These are phyloP conservation scores for Penicillium frequentans DNA, from an alignment of 2,329 filamentous ascomycete species.

Conservation along the genomic window DNA sequence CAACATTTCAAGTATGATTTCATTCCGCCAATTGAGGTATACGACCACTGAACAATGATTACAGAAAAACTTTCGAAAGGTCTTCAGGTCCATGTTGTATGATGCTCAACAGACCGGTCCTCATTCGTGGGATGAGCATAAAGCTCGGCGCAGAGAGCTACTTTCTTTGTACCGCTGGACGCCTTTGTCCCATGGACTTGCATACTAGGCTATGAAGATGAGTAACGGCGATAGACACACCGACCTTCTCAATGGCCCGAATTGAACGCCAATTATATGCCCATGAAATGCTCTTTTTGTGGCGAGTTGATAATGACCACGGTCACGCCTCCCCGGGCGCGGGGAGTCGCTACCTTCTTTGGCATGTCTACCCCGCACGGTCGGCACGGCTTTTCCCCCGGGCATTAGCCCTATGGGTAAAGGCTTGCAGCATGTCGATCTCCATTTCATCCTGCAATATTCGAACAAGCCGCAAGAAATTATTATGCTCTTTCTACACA, in stretches of 20 bases:
- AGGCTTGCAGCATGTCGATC: background rate
- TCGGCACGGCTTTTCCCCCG: background rate
- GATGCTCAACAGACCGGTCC: constrained; percentile 46
- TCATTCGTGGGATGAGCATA: constrained; percentile 45
- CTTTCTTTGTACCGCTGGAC: constrained; percentile 58
- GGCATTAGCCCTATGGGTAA: background rate
- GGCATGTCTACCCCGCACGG: background rate
- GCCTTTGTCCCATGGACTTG: constrained; percentile 11
- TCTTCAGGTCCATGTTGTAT: constrained; percentile 52
- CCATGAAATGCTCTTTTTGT: background rate
- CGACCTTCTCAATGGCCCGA: background rate
- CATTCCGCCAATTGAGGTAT: background rate
- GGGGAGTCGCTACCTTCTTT: background rate
- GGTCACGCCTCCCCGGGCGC: background rate
- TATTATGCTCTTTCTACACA: background rate
- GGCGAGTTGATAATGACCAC: background rate
- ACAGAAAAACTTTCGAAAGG: constrained; percentile 57
- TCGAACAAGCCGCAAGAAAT: background rate
- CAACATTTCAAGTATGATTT: constrained; percentile 49
- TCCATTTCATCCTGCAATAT: background rate
- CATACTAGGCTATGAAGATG: constrained; percentile 2
- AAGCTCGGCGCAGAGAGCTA: constrained; percentile 49
- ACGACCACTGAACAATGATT: background rate
- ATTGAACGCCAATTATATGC: background rate
- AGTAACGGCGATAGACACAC: background rate